Evolutionary conservation across 352 stramenopile species (phyloP).

Genomic region (Globisporangium viniferum): DNA sequence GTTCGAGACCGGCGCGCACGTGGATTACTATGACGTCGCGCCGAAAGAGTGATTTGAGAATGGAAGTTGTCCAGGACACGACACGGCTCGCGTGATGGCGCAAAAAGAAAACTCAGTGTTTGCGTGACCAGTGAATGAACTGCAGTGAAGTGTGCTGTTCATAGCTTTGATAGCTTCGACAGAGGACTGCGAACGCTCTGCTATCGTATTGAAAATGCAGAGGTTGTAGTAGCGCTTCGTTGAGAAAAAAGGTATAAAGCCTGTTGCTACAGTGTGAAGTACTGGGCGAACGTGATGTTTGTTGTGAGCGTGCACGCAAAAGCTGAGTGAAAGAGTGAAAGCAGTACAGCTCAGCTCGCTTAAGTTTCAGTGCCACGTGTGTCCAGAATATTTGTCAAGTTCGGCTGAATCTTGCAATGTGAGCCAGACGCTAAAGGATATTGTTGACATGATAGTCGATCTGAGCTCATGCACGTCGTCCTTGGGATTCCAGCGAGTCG

Average conservation of each 20-base stretch:
- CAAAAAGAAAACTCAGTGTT: neutral
- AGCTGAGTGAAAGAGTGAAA: too few relatives aligned
- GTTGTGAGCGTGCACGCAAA: too few relatives aligned
- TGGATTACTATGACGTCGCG: conserved; percentile 74
- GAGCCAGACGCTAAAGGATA: neutral
- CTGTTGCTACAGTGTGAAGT: too few relatives aligned
- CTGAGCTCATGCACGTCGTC: too few relatives aligned
- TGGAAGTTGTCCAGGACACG: neutral
- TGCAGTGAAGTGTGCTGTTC: neutral
- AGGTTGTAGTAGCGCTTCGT: neutral
- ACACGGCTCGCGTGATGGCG: neutral
- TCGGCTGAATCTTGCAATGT: neutral
- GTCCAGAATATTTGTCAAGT: too few relatives aligned
- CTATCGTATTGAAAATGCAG: too few relatives aligned
- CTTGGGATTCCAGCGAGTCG: neutral
- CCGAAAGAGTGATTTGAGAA: conserved; percentile 1
- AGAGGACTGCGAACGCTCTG: too few relatives aligned
- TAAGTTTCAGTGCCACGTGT: too few relatives aligned
- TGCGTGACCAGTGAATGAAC: neutral
- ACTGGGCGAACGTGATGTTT: too few relatives aligned
- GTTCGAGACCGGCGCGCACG: conserved; percentile 58
- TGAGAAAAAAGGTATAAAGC: neutral
- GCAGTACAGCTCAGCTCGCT: too few relatives aligned
- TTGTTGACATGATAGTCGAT: neutral
- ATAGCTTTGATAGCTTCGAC: neutral